Base-by-base conservation (phyloP, 2,329 filamentous ascomycete genomes). In the Colletotrichum sp. region DNA sequence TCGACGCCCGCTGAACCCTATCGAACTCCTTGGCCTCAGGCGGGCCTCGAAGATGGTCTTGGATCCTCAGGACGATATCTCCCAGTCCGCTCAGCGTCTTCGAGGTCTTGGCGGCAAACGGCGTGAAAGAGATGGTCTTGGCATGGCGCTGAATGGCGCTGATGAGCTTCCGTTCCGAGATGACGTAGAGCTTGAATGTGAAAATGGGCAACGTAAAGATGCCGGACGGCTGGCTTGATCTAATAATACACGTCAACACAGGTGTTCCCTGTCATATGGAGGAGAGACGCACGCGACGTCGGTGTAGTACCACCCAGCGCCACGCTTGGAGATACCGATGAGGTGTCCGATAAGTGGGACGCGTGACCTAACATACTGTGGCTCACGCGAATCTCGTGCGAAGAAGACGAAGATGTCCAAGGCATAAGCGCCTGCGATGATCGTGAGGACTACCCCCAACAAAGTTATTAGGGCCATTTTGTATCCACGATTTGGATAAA, bases 261-360 rank as follows among this genome's bases (percentile, higher is more conserved):
- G 13, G 24, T 10, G 3, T 10, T 12, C 9, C 6, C 7, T 18
- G 8, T n/a, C 6, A 12, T 0, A 39, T 1, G 12, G 2, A 2
- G 7, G 3, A 26, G 18, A 16, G 5, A 36, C 59, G 64, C 10
- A 65, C 71, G 36, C 71, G 5, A 74, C 13, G 7, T 74, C 28
- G 34, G 59, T 59, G 18, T 39, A 71, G 34, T 74, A 65, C 21
- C 9, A 16, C 13, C 71, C 71, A 16, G 69, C 15, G 7, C 61
- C 63, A 13, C 61, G 34, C 63, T 32, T 67, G 21, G 30, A 32
- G 30, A 72, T 16, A 30, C 69, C 73, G 39, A 75, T 34, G 26
- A 75, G 36, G 8, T 75, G 69, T 1, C 73, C 73, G 8, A 75
- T 39, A 15, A 75, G 70, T n/a, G 73, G 73, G n/a, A 75, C 28